Percentiles rank a stretch among this genome's conserved stretches.
phyloP scores from a whole-genome alignment of 768 basidiomycete species.

The Pholiota conissans region DNA sequence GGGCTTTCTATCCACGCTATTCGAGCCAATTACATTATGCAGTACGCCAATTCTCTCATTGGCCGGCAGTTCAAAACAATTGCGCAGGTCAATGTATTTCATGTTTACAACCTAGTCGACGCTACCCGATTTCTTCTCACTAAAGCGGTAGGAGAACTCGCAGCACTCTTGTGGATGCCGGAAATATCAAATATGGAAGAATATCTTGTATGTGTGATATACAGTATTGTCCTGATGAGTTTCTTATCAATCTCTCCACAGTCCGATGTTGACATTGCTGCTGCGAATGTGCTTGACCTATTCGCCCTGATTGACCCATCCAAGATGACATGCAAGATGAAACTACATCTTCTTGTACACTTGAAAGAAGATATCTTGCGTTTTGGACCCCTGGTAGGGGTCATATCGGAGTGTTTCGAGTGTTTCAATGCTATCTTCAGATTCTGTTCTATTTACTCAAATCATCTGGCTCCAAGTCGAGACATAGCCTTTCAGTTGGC shows the following conservation, averaged over 20 bases:
- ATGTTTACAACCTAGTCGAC: slow-evolving; percentile 33
- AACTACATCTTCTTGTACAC: slow-evolving; percentile 36
- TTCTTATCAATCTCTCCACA: slow-evolving; percentile 9
- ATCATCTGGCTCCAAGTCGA: slow-evolving; percentile 43
- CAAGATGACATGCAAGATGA: slow-evolving; percentile 34
- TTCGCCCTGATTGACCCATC: slow-evolving; percentile 31
- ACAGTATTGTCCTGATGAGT: not conserved
- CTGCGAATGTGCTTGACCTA: slow-evolving; percentile 37
- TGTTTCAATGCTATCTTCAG: slow-evolving; percentile 43
- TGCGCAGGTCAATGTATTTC: slow-evolving; percentile 35
- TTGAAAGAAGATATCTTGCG: slow-evolving; percentile 30
- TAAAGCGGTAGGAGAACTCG: slow-evolving; percentile 31
- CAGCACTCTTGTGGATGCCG: slow-evolving; percentile 40
- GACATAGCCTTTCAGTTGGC: slow-evolving; percentile 36
- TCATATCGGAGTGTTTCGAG: slow-evolving; percentile 37
- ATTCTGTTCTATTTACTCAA: slow-evolving; percentile 37
- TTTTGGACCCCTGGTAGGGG: too few relatives aligned
- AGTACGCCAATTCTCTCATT: slow-evolving; percentile 42
- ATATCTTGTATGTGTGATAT: slow-evolving; percentile 30
- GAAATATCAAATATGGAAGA: slow-evolving; percentile 34
- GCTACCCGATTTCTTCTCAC: slow-evolving; percentile 23
- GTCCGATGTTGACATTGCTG: slow-evolving; percentile 27
- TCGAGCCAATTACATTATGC: slow-evolving; percentile 40
- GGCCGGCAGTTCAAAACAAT: slow-evolving; percentile 42
- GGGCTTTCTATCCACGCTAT: too few relatives aligned